Percentiles rank a stretch among this genome's conserved stretches.
Conservation (phyloP, 2,329 filamentous ascomycete species). For the Aspergillus calidoustus region DNA sequence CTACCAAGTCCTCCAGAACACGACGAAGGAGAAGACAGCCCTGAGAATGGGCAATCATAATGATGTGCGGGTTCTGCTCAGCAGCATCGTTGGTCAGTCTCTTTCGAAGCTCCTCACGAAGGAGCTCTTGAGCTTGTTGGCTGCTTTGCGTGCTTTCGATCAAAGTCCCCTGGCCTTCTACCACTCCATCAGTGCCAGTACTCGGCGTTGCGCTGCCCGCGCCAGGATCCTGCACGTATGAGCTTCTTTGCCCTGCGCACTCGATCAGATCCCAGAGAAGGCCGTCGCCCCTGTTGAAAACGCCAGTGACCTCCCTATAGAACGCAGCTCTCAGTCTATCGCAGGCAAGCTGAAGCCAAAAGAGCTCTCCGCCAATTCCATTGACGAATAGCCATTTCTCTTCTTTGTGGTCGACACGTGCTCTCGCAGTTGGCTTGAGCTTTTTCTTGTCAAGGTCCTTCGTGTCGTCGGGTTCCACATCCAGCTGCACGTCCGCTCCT, state of each 20-base stretch:
- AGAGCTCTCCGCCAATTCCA: neutral
- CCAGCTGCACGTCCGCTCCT: neutral
- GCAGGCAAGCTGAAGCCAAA: neutral
- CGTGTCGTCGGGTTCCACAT: neutral
- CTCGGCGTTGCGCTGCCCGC: no score
- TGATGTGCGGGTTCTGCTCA: neutral
- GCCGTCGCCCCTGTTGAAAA: slow-evolving; percentile 4
- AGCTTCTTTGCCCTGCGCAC: neutral
- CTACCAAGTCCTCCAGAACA: neutral
- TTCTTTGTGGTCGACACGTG: neutral
- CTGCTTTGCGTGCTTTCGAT: neutral
- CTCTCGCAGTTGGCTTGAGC: neutral
- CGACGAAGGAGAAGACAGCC: neutral
- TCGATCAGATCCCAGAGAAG: slow-evolving; percentile 1
- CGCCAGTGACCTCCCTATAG: neutral
- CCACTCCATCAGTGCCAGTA: neutral
- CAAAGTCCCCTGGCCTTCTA: neutral
- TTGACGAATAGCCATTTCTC: slow-evolving; percentile 6
- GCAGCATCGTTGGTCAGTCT: neutral
- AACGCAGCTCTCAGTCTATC: neutral
- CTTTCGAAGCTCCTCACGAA: neutral
- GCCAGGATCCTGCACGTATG: neutral
- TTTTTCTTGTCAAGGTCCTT: neutral
- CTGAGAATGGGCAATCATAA: slow-evolving; percentile 1
- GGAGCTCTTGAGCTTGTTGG: neutral